Conservation (phyloP, 1,284 basidiomycete genomes). For the Tilletia horrida region DNA sequence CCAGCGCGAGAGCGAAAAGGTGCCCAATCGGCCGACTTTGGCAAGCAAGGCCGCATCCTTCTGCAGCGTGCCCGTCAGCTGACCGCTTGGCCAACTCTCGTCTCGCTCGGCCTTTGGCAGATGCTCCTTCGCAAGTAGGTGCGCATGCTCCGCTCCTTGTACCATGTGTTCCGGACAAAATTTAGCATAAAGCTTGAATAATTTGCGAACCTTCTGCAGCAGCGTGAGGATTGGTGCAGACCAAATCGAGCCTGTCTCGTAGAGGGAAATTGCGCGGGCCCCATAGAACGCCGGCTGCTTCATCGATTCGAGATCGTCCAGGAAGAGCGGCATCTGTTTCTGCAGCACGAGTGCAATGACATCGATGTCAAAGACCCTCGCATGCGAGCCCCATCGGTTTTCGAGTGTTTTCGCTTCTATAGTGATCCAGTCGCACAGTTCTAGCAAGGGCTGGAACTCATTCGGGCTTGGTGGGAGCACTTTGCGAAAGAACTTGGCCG, state of each 20-base stretch:
- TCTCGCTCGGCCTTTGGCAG: not conserved
- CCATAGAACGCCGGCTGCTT: slow-evolving; percentile 44
- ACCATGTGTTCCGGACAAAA: slow-evolving; percentile 68
- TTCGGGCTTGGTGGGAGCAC: slow-evolving; percentile 64
- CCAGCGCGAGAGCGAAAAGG: slow-evolving; percentile 58
- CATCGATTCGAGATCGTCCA: slow-evolving; percentile 65
- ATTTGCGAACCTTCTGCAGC: slow-evolving; percentile 70
- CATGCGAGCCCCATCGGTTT: not conserved
- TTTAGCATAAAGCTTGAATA: slow-evolving; percentile 73
- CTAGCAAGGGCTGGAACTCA: slow-evolving; percentile 68
- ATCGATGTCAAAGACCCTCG: slow-evolving; percentile 26
- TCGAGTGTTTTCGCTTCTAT: slow-evolving; percentile 56
- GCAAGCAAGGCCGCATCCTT: not conserved
- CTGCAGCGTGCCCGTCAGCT: not conserved
- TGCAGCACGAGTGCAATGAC: slow-evolving; percentile 71
- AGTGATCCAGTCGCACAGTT: slow-evolving; percentile 84
- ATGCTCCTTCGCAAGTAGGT: not conserved
- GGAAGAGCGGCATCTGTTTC: slow-evolving; percentile 69
- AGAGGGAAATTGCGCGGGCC: slow-evolving; percentile 21
- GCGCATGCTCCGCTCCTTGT: not conserved
- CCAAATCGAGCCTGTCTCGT: slow-evolving; percentile 35
- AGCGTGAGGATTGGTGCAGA: slow-evolving; percentile 73
- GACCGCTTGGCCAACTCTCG: not conserved
- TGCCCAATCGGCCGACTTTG: not conserved
- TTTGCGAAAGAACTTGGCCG: slow-evolving; percentile 59